Evolutionary conservation across 495 filamentous ascomycete genomes (phyloP).

Genomic region (Chaetomium fimeti): DNA sequence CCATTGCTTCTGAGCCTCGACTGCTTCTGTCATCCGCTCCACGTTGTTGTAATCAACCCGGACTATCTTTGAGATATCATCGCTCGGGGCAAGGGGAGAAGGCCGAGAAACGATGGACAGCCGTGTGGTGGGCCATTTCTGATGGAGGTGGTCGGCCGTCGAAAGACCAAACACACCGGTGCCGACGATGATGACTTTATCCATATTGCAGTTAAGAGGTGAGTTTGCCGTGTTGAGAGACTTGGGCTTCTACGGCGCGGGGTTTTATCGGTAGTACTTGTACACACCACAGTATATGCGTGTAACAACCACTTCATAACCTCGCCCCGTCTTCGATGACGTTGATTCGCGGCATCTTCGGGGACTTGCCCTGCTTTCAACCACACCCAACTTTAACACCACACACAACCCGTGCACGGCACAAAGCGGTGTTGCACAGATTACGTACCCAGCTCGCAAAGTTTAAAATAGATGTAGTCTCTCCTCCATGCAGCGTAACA

Average conservation of each 20-base stretch:
- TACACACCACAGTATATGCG: too few relatives aligned
- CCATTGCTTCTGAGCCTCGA: not conserved
- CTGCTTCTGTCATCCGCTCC: not conserved
- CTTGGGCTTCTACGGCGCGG: not conserved
- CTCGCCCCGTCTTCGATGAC: too few relatives aligned
- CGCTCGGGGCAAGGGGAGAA: not conserved
- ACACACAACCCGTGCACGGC: too few relatives aligned
- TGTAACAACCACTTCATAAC: too few relatives aligned
- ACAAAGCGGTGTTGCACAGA: too few relatives aligned
- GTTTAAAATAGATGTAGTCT: too few relatives aligned
- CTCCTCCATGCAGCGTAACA: too few relatives aligned
- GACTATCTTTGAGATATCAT: constrained; percentile 1
- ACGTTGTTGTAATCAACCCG: constrained; percentile 4
- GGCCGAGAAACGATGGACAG: not conserved
- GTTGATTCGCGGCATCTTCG: too few relatives aligned
- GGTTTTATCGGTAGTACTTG: too few relatives aligned
- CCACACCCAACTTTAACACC: too few relatives aligned
- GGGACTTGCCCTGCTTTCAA: too few relatives aligned
- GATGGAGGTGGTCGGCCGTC: not conserved
- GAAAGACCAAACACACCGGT: constrained; percentile 9
- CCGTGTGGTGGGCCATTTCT: not conserved
- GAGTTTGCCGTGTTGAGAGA: not conserved
- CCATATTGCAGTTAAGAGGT: not conserved
- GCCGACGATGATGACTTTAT: constrained; percentile 3
- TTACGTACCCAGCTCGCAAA: too few relatives aligned